phyloP scores from a whole-genome alignment of 805 yeast genomes.

The Saccharomycopsis javanensis region DNA sequence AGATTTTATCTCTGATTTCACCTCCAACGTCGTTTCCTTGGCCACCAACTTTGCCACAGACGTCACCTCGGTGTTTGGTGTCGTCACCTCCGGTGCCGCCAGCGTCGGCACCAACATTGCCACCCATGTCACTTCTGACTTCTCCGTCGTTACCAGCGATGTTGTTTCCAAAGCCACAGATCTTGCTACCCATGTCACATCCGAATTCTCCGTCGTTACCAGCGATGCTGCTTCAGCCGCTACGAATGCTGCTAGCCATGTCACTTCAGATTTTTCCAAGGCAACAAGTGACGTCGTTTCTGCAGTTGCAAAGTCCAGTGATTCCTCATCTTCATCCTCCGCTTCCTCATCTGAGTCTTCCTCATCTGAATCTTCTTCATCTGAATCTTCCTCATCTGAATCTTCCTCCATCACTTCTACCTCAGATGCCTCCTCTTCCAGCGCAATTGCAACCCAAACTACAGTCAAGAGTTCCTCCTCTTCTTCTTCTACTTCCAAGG shows the following conservation, averaged over 20 bases:
- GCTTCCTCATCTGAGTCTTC: no score
- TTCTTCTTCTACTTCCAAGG: not conserved
- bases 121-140: conserved; percentile 6
- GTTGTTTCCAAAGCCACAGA: conserved; percentile 8
- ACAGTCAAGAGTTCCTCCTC: not conserved
- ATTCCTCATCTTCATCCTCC: not conserved
- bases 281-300: not conserved
- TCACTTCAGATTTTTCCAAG: not conserved
- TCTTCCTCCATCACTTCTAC: not conserved
- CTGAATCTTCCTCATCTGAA: no score
- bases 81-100: conserved; percentile 7
- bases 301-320: not conserved
- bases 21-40: not conserved
- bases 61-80: conserved; percentile 9
- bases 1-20: not conserved
- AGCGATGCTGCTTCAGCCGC: conserved; percentile 4
- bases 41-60: conserved; percentile 3
- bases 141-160: conserved; percentile 1
- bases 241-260: not conserved
- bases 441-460: not conserved
- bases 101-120: conserved; percentile 7
- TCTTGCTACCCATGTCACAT: conserved; percentile 5
- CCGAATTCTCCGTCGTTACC: conserved; percentile 5
- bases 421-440: not conserved
- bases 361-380: no score